These are phyloP conservation scores for Alternaria tenuissima DNA, from an alignment of 2,329 filamentous ascomycete genomes.

Conservation along the genomic window DNA sequence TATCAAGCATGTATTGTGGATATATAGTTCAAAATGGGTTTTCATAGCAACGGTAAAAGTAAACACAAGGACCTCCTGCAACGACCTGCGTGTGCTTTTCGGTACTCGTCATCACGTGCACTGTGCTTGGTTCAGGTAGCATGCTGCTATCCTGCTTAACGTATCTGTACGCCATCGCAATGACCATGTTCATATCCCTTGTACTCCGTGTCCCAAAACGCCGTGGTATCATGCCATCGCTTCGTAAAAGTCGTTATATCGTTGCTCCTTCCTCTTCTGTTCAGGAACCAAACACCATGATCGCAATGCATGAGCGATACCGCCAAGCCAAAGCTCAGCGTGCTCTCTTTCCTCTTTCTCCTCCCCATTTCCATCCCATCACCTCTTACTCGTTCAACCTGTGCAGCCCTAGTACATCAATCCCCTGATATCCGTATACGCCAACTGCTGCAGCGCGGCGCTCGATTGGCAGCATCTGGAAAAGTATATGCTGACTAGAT, in stretches of 20 bases:
- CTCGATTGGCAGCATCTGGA: conserved; percentile 19
- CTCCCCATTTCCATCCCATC: not conserved
- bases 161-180: too few species aligned
- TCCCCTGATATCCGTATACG: conserved; percentile 27
- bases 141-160: too few species aligned
- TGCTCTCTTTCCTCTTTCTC: not conserved
- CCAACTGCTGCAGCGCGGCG: conserved; percentile 18
- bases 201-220: not conserved
- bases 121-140: too few species aligned
- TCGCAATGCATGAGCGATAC: too few species aligned
- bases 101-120: not conserved
- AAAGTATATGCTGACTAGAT: conserved; percentile 19
- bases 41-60: not conserved
- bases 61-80: not conserved
- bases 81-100: not conserved
- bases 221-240: not conserved
- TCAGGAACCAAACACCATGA: too few species aligned
- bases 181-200: too few species aligned
- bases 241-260: not conserved
- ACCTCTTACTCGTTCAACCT: not conserved
- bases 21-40: not conserved
- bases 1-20: not conserved
- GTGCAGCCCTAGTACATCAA: conserved; percentile 8
- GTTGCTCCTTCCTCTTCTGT: not conserved
- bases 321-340: too few species aligned